phyloP scores from a whole-genome alignment of 768 basidiomycete genomes.

The Daedalea quercina region DNA sequence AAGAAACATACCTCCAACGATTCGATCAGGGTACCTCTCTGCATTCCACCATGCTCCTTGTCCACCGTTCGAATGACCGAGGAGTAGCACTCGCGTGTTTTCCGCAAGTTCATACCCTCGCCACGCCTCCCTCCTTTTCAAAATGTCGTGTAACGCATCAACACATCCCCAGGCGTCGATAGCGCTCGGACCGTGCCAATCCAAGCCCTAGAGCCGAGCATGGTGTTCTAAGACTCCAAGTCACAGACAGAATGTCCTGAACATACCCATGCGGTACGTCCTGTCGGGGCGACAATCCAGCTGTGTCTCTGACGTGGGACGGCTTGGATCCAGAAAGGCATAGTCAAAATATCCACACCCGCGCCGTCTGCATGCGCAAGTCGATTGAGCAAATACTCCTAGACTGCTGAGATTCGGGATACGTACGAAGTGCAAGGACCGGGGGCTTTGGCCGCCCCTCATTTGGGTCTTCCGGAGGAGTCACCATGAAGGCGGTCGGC shows the following conservation, averaged over 20 bases:
- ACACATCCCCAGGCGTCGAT: slow-evolving; percentile 61
- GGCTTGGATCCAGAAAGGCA: slow-evolving; percentile 56
- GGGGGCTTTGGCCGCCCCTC: slow-evolving; percentile 33
- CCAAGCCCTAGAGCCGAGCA: slow-evolving; percentile 54
- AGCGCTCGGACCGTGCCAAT: slow-evolving; percentile 87
- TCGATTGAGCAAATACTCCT: no score
- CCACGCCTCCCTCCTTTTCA: slow-evolving; percentile 33
- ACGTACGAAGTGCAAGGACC: slow-evolving; percentile 60
- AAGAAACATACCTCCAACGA: slow-evolving; percentile 45
- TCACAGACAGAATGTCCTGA: not conserved
- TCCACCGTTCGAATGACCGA: slow-evolving; percentile 92
- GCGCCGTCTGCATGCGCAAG: slow-evolving; percentile 62
- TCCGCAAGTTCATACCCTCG: slow-evolving; percentile 31
- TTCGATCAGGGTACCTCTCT: slow-evolving; percentile 69
- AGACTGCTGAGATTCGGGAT: no score
- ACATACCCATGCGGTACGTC: slow-evolving; percentile 75
- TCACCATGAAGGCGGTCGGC: slow-evolving; percentile 51
- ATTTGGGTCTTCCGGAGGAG: slow-evolving; percentile 43
- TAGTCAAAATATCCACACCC: slow-evolving; percentile 61
- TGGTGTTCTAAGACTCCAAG: no score
- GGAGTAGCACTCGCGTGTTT: slow-evolving; percentile 47
- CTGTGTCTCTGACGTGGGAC: slow-evolving; percentile 50
- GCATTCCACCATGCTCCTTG: slow-evolving; percentile 84
- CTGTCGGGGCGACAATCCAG: slow-evolving; percentile 82
- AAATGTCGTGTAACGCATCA: slow-evolving; percentile 45